These are phyloP conservation scores for Dalbergia cultrata DNA, from an alignment of 306 rosid species.

Conservation along the genomic window DNA sequence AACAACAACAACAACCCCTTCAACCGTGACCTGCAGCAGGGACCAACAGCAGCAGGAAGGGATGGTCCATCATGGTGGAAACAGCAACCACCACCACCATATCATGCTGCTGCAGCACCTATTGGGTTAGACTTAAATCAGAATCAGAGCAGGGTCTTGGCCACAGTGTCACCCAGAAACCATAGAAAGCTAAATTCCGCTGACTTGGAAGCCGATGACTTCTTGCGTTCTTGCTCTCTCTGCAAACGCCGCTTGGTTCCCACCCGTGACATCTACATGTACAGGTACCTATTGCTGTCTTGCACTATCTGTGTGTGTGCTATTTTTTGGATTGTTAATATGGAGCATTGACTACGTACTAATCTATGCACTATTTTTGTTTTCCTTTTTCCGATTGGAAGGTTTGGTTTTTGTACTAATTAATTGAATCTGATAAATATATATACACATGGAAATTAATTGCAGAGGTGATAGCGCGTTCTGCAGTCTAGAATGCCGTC, in stretches of 20 bases:
- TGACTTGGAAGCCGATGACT: conserved; percentile 56
- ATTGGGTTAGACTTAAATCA: conserved; percentile 25
- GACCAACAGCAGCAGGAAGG: neutral
- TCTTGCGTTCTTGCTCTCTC: conserved; percentile 79
- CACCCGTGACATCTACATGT: conserved; percentile 92
- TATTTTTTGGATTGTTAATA: neutral
- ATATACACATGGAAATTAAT: too few species aligned
- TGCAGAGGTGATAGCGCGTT: conserved; percentile 88
- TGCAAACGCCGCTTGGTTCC: conserved; percentile 78
- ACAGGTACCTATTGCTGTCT: conserved; percentile 55
- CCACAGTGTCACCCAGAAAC: conserved; percentile 57
- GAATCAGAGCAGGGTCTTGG: conserved; percentile 47
- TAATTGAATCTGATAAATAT: neutral
- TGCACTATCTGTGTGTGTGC: too few species aligned
- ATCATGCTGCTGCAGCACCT: neutral
- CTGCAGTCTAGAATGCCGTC: conserved; percentile 92
- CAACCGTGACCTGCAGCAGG: neutral
- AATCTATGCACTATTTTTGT: too few species aligned
- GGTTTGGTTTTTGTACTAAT: neutral
- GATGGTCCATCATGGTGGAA: conserved; percentile 19
- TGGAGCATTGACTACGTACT: neutral
- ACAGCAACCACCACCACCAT: neutral
- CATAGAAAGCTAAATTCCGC: conserved; percentile 48
- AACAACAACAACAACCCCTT: conserved; percentile 25
- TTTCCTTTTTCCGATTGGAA: too few species aligned